Percentiles rank a stretch among this genome's conserved stretches.
Conservation (phyloP, 345 rosid species). For the Hibiscus trionum region DNA sequence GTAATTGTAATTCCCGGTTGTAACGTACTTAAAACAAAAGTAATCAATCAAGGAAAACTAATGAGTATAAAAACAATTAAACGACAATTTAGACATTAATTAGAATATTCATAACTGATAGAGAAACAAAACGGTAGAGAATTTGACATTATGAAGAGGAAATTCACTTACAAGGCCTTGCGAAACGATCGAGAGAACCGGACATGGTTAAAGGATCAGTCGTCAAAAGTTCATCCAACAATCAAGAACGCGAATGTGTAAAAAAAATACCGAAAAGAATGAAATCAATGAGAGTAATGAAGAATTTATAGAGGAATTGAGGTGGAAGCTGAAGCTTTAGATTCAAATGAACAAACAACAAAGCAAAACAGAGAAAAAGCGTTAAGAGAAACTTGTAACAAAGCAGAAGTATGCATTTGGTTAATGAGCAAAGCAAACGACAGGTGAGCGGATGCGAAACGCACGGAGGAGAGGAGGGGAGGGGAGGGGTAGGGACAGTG, state of each 20-base stretch:
- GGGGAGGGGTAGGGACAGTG: not conserved
- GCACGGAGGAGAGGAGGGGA: not conserved
- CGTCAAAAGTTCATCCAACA: not conserved
- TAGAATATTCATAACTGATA: not conserved
- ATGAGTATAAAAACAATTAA: too few relatives aligned
- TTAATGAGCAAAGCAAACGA: constrained; percentile 9
- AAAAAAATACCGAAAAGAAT: not conserved
- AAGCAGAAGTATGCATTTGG: not conserved
- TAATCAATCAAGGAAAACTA: not conserved
- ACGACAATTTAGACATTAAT: not conserved
- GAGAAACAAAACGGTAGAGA: not conserved
- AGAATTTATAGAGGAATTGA: too few relatives aligned
- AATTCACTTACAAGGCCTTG: constrained; percentile 59
- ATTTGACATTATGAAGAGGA: not conserved
- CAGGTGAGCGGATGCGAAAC: not conserved
- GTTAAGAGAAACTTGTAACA: not conserved
- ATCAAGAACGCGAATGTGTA: not conserved
- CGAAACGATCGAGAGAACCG: constrained; percentile 51
- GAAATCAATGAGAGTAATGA: too few relatives aligned
- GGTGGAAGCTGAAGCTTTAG: constrained; percentile 29
- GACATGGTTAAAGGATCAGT: constrained; percentile 35
- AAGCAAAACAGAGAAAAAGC: not conserved
- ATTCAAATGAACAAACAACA: not conserved
- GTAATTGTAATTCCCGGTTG: not conserved
- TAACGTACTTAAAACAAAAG: not conserved